Evolutionary conservation across 2,329 filamentous ascomycete species (phyloP).

Genomic region (Sporothrix luriei): DNA sequence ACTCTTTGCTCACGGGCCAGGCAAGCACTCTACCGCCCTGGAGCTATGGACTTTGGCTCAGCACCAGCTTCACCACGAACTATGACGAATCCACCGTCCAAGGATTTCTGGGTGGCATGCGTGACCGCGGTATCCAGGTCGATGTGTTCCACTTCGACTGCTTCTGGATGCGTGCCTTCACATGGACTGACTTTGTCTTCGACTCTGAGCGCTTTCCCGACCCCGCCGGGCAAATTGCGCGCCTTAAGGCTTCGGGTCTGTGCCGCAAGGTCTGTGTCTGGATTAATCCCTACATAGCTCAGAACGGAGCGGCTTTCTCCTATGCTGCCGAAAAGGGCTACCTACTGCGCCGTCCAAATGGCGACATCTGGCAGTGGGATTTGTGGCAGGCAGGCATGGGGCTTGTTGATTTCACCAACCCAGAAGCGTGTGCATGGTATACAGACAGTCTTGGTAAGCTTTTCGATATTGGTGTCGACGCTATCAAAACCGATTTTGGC

Average conservation of each 20-base stretch:
- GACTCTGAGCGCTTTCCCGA: slow-evolving; percentile 69
- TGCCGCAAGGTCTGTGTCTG: slow-evolving; percentile 69
- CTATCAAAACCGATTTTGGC: slow-evolving; percentile 76
- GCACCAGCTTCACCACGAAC: slow-evolving; percentile 73
- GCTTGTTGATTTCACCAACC: slow-evolving; percentile 74
- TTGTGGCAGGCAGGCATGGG: slow-evolving; percentile 78
- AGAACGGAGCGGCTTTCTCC: slow-evolving; percentile 67
- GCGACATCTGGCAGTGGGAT: slow-evolving; percentile 75
- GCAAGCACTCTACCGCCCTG: slow-evolving; percentile 68
- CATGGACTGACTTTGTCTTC: slow-evolving; percentile 76
- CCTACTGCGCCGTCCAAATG: slow-evolving; percentile 68
- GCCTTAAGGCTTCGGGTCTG: slow-evolving; percentile 65
- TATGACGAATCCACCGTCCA: slow-evolving; percentile 71
- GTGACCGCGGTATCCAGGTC: slow-evolving; percentile 63
- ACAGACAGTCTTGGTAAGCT: slow-evolving; percentile 61
- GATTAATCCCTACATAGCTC: slow-evolving; percentile 75
- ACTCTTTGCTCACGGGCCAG: slow-evolving; percentile 67
- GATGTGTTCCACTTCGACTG: slow-evolving; percentile 77
- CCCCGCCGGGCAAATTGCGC: slow-evolving; percentile 63
- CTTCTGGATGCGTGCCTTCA: slow-evolving; percentile 76
- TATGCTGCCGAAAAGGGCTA: slow-evolving; percentile 68
- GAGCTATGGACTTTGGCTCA: slow-evolving; percentile 77
- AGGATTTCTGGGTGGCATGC: slow-evolving; percentile 70
- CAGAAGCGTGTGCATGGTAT: slow-evolving; percentile 67
- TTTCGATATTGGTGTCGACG: slow-evolving; percentile 69